phyloP scores from a whole-genome alignment of 1,284 basidiomycete genomes.

The Microbotryum lychnidis-dioicae region DNA sequence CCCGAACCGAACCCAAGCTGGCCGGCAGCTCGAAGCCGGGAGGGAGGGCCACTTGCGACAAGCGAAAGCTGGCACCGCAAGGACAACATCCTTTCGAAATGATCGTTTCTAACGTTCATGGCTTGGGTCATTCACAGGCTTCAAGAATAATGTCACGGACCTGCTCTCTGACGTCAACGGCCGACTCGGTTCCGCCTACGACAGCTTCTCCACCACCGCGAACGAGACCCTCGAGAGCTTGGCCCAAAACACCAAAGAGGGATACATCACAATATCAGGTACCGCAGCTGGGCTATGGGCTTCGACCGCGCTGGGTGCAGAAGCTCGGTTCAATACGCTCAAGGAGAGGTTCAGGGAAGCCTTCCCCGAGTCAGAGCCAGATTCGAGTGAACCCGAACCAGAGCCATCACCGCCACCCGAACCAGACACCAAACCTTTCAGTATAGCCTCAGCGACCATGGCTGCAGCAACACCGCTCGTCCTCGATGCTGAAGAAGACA shows the following conservation, averaged over 20 bases:
- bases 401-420: neutral
- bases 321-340: constrained; percentile 6
- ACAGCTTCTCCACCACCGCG: constrained; percentile 7
- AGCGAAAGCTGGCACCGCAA: neutral
- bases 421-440: neutral
- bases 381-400: neutral
- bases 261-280: constrained; percentile 6
- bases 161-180: constrained; percentile 17
- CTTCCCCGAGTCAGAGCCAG: constrained; percentile 9
- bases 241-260: constrained; percentile 6
- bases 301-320: constrained; percentile 7
- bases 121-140: constrained; percentile 8
- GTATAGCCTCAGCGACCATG: constrained; percentile 46
- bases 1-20: no score
- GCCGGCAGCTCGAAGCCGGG: no score
- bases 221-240: constrained; percentile 5
- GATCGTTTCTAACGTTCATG: no score
- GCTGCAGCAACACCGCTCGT: constrained; percentile 58
- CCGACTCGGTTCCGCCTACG: constrained; percentile 19
- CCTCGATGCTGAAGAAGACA: constrained; percentile 59
- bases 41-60: constrained; percentile 2
- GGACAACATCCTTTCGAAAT: constrained; percentile 3
- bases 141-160: constrained; percentile 21
- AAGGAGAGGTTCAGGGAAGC: constrained; percentile 11
- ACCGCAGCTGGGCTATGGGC: constrained; percentile 20